Conservation (phyloP, 352 stramenopile genomes). For the Phytophthora cryptogea region DNA sequence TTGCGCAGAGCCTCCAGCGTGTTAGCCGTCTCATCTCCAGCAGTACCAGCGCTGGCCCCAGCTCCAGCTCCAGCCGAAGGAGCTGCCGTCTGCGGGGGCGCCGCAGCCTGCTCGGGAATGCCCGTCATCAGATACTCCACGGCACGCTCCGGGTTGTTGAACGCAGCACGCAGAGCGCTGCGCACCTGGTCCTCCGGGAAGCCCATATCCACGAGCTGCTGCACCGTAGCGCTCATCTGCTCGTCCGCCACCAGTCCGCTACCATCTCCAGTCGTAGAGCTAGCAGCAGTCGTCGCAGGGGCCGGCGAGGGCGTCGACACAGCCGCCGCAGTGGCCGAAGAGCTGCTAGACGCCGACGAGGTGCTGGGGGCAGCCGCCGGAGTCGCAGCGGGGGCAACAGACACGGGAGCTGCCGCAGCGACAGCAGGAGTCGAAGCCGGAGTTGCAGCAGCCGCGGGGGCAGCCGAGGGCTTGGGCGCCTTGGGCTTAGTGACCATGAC, state of each 20-base stretch:
- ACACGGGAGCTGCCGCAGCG: slow-evolving; percentile 10
- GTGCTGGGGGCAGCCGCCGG: slow-evolving; percentile 51
- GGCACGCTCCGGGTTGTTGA: slow-evolving; percentile 86
- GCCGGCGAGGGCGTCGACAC: slow-evolving; percentile 72
- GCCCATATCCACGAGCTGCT: slow-evolving; percentile 86
- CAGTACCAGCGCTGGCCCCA: slow-evolving; percentile 4
- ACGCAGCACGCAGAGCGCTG: slow-evolving; percentile 75
- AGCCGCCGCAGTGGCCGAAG: slow-evolving; percentile 54
- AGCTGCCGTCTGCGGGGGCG: slow-evolving; percentile 31
- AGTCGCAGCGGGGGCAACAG: slow-evolving; percentile 27
- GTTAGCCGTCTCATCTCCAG: slow-evolving; percentile 32
- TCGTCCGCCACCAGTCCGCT: slow-evolving; percentile 32
- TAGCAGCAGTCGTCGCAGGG: slow-evolving; percentile 41
- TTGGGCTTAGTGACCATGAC: slow-evolving; percentile 91
- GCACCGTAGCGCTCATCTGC: slow-evolving; percentile 58
- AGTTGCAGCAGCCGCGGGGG: slow-evolving; percentile 39
- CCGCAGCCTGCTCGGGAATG: slow-evolving; percentile 63
- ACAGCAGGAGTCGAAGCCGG: slow-evolving; percentile 36
- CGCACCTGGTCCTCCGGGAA: slow-evolving; percentile 88
- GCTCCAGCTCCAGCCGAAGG: slow-evolving; percentile 13
- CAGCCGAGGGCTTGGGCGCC: slow-evolving; percentile 47
- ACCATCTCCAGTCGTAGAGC: slow-evolving; percentile 21
- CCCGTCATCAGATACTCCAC: slow-evolving; percentile 91
- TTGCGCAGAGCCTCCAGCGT: slow-evolving; percentile 82
- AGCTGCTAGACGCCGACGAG: slow-evolving; percentile 74